Base-by-base conservation (phyloP, 148 eudicot genomes). In the Camellia sinensis region DNA sequence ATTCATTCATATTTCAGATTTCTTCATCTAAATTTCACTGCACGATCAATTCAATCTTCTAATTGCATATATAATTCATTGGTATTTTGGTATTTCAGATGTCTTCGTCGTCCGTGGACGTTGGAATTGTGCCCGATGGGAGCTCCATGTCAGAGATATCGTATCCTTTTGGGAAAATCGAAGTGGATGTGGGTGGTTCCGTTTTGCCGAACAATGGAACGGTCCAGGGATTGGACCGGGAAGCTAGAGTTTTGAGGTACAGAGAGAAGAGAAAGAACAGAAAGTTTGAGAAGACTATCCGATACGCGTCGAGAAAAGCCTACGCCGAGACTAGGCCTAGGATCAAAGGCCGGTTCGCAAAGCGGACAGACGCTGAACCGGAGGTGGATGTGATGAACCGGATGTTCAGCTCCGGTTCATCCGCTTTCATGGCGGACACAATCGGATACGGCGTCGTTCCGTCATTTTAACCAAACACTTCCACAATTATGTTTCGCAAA, bases 311-410 rank as follows among this genome's bases (percentile, higher is more conserved):
- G 0, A 81, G 99, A 18, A 95, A 95, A 71, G 99, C 99, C 0
- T 95, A 95, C 68, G 99, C 99, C 6, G 99, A 95, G 77, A 90
- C 90, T 6, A 84, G 99, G 82, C 99, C 99, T 0, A 86, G 99
- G 45, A 85, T 95, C 65, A 95, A 95, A 70, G 99, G 99, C 60
- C 90, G 99, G 68, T 95, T 95, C 77, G 97, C 97, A 0, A 95
- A 92, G 78, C 85, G 95, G 45, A 83, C 87, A 14, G 92, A 91
- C 1, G 40, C 54, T 0, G 88, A 82, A 0, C 70, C 81, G 3
- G 83, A 65, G 50, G 79, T 21, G 3, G 73, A 61, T 3, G 3
- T 21, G 18, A 2, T 45, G 13, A 90, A 89, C 69, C 85, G 82
- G 63, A 54, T 82, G 19, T 83, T 78, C 54, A 78, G 40, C 29